phyloP scores from a whole-genome alignment of 176 grass and related monocot genomes.

The Ensete ventricosum region DNA sequence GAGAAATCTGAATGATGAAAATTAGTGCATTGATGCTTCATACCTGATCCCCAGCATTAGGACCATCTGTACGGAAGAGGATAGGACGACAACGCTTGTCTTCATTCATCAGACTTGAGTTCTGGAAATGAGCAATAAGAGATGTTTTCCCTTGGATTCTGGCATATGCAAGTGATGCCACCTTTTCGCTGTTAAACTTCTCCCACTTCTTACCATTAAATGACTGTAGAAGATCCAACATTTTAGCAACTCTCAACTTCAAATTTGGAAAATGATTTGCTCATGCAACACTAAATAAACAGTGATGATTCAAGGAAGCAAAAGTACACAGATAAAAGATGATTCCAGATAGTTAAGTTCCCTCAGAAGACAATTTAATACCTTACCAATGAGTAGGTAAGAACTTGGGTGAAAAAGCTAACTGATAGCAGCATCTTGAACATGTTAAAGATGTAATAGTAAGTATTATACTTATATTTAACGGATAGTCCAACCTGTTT shows the following conservation, averaged over 20 bases:
- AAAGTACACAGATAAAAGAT: neutral
- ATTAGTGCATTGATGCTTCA: neutral
- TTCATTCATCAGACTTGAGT: conserved; percentile 97
- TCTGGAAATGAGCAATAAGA: conserved; percentile 88
- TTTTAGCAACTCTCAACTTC: neutral
- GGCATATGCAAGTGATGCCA: conserved; percentile 87
- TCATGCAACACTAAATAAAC: neutral
- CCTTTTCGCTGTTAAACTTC: conserved; percentile 93
- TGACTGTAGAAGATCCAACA: conserved; percentile 39
- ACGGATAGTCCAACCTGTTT: neutral
- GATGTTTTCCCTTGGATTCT: conserved; percentile 82
- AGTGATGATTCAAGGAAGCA: neutral
- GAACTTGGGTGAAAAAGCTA: neutral
- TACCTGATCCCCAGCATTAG: conserved; percentile 83
- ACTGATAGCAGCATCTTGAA: neutral
- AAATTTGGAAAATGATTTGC: neutral
- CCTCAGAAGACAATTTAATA: neutral
- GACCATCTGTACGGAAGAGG: conserved; percentile 84
- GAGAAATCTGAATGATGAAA: neutral
- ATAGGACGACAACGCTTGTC: conserved; percentile 85
- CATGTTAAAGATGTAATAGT: no score
- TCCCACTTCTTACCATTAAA: conserved; percentile 95
- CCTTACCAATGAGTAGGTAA: neutral
- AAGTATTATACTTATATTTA: neutral
- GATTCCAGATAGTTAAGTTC: no score